phyloP scores from a whole-genome alignment of 2,329 filamentous ascomycete genomes.

The Karstenula rhodostoma region DNA sequence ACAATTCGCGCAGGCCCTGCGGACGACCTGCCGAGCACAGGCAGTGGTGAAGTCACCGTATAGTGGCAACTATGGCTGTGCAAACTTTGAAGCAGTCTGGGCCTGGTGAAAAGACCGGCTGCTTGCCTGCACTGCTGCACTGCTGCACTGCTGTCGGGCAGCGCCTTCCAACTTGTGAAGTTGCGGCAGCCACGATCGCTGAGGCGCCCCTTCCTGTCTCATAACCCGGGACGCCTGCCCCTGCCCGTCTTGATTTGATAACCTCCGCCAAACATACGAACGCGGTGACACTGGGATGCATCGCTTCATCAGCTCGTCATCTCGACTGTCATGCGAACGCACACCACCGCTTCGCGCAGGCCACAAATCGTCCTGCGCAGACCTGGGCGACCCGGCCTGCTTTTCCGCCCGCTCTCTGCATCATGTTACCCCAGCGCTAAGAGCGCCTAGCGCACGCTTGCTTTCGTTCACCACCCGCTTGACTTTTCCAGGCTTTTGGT shows the following conservation, averaged over 20 bases:
- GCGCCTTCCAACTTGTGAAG: constrained; percentile 7
- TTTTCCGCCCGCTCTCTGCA: background rate
- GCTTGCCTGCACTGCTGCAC: background rate
- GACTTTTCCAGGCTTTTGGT: constrained; percentile 16
- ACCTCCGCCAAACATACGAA: background rate
- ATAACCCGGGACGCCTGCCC: constrained; percentile 3
- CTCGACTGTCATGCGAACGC: background rate
- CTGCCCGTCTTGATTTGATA: constrained; percentile 4
- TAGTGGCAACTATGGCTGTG: background rate
- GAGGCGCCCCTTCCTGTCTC: constrained; percentile 12
- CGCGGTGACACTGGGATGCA: background rate
- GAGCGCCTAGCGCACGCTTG: constrained; percentile 12
- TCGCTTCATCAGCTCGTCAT: background rate
- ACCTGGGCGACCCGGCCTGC: background rate
- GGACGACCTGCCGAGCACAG: constrained; percentile 18
- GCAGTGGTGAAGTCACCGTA: constrained; percentile 16
- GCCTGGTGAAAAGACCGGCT: background rate
- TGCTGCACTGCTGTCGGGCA: constrained; percentile 5
- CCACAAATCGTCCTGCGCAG: background rate
- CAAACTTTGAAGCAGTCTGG: background rate
- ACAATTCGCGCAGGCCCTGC: constrained; percentile 22
- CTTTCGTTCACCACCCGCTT: constrained; percentile 13
- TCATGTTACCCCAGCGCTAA: constrained; percentile 28
- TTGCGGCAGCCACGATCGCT: constrained; percentile 12
- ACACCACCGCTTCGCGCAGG: background rate